Base-by-base conservation (phyloP, 2,329 filamentous ascomycete species). In the Waltergamsia citrina region DNA sequence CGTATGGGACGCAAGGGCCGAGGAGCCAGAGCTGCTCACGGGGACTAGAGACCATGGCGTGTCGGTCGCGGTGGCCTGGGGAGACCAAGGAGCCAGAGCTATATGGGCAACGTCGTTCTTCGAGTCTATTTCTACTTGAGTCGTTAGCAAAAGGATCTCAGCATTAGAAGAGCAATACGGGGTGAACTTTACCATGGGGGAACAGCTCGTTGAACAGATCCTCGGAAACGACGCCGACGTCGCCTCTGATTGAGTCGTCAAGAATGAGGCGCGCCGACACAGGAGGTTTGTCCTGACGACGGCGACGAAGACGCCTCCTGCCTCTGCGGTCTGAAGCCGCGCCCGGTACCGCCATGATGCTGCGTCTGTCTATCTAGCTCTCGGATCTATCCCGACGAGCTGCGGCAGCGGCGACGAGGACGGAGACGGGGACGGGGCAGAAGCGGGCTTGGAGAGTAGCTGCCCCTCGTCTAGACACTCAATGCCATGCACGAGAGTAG, bases 21-120 rank as follows among this genome's bases (percentile, higher is more conserved):
- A 67, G 27, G 78, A 78, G 42, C 74, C 66, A 24, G 78, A 78
- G 42, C 68, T 65, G 16, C 69, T 68, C 38, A 94, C 74, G 2
- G 90, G 85, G 22, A 96, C 73, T 32, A 96, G 74, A 7, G 86
- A 86, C 92, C 92, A 98, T 30, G 73, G 69, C 14, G 77, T 73
- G 38, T 78, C 74, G 50, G 82, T 67, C 15, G 72, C 59, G 6
- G 60, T 63, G 23, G 65, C 55, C 35, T 61, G 65, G 10, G 84
- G 80, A 2, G 72, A 63, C 81, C 81, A 87, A 4, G 82, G 82
- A 30, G 81, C 76, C 43, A 88, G 74, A 27, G 83, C 83, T 42
- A 87, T 70, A 52, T 86, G 71, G 39, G 74, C 63, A 37, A 71
- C 49, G 17, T 68, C 59, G 42, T 61, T 53, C 29, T 48, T 32